Conservation (phyloP, 2,329 filamentous ascomycete species). For the Venturia carpophila region DNA sequence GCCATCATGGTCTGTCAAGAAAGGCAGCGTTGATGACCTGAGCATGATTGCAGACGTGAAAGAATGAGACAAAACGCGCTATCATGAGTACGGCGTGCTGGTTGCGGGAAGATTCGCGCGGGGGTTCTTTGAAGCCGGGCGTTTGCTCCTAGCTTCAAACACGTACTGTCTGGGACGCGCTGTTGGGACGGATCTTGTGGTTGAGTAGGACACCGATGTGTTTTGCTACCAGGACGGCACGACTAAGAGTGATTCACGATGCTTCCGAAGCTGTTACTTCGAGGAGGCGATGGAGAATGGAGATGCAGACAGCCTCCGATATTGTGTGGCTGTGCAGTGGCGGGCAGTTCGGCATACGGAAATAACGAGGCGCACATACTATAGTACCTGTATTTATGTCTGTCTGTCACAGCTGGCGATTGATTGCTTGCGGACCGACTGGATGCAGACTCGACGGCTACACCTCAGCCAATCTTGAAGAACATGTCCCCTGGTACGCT, state of each 20-base stretch:
- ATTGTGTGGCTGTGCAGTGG: no score
- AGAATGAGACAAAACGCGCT: no score
- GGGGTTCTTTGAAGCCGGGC: no score
- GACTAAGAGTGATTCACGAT: not conserved
- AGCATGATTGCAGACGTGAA: no score
- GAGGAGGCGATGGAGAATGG: not conserved
- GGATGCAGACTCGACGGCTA: not conserved
- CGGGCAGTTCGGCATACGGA: not conserved
- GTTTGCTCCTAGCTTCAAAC: no score
- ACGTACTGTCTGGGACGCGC: not conserved
- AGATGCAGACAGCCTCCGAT: not conserved
- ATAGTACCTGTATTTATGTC: not conserved
- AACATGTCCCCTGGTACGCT: no score
- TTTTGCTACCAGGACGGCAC: not conserved
- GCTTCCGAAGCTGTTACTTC: not conserved
- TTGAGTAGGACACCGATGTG: not conserved
- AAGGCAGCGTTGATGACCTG: no score
- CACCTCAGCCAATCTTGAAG: not conserved
- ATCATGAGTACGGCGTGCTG: no score
- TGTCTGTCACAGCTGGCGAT: not conserved
- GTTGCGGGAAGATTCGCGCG: no score
- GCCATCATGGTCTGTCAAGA: no score
- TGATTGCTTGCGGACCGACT: not conserved
- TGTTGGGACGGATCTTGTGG: not conserved
- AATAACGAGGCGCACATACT: not conserved